Percentiles rank a stretch among this genome's conserved stretches.
Conservation (phyloP, 108 stramenopile genomes). For the Licmophora abbreviata region DNA sequence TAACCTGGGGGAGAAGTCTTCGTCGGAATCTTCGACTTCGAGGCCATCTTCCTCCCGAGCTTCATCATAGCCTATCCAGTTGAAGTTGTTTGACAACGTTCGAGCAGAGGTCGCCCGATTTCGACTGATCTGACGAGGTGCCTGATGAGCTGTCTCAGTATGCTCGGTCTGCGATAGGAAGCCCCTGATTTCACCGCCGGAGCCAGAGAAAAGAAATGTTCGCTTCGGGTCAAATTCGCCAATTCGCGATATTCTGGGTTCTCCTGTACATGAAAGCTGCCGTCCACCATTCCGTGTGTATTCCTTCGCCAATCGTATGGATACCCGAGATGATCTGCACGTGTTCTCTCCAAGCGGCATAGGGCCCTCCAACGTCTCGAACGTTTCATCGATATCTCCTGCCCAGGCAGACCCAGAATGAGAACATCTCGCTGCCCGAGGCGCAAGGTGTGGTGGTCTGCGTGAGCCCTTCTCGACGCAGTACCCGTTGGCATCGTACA, state of each 20-base stretch:
- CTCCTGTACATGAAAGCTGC: constrained; percentile 11
- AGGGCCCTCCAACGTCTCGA: constrained; percentile 40
- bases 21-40: constrained; percentile 11
- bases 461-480: constrained; percentile 76
- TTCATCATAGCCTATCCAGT: constrained; percentile 52
- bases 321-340: constrained; percentile 27
- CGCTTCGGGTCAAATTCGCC: constrained; percentile 3
- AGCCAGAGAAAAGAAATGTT: not conserved
- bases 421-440: constrained; percentile 50
- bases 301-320: constrained; percentile 17
- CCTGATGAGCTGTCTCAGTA: too few species aligned
- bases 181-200: not conserved
- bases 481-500: constrained; percentile 68
- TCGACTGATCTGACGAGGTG: too few species aligned
- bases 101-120: not conserved
- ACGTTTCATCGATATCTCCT: constrained; percentile 34
- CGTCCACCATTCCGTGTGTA: constrained; percentile 23
- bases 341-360: constrained; percentile 28
- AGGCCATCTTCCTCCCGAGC: constrained; percentile 17
- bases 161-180: too few species aligned
- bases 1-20: too few species aligned
- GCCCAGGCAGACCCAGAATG: constrained; percentile 52
- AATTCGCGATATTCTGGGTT: not conserved
- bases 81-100: constrained; percentile 42
- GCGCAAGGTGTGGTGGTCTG: constrained; percentile 77